A percentile compares a stretch with the other conserved stretches of the same genome.
Conservation (phyloP, 2,329 filamentous ascomycete species). For the Alternaria sp. region DNA sequence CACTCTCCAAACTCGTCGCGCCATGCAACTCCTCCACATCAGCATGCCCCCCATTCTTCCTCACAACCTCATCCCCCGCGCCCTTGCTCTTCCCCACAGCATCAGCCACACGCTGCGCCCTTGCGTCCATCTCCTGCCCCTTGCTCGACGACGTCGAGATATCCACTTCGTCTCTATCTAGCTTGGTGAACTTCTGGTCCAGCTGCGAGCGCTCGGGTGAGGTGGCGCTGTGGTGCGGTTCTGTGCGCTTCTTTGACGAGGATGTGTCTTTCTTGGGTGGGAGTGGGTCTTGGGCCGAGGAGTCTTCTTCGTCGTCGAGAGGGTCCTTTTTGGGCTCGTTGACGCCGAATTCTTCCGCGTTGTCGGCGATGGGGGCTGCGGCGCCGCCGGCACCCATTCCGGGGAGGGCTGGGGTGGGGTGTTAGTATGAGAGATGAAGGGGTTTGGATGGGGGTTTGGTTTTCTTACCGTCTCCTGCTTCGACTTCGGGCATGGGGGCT, state of each 20-base stretch:
- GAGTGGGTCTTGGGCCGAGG: background rate
- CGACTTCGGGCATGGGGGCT: constrained; percentile 42
- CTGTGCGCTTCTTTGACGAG: background rate
- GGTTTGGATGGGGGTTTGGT: background rate
- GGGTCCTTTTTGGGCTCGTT: constrained; percentile 11
- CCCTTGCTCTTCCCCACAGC: constrained; percentile 2
- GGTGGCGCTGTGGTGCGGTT: constrained; percentile 3
- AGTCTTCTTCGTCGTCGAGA: background rate
- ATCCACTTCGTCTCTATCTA: constrained; percentile 12
- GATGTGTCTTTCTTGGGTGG: background rate
- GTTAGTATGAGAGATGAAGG: background rate
- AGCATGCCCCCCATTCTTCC: constrained; percentile 5
- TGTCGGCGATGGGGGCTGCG: constrained; percentile 8
- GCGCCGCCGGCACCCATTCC: constrained; percentile 15
- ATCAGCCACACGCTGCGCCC: constrained; percentile 2
- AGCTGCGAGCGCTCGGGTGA: background rate
- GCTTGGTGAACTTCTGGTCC: constrained; percentile 12
- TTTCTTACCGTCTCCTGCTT: constrained; percentile 42
- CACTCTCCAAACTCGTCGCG: background rate
- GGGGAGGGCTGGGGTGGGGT: constrained; percentile 10
- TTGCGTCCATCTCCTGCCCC: background rate
- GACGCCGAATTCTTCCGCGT: constrained; percentile 11
- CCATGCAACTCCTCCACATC: constrained; percentile 20
- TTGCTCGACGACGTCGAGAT: background rate
- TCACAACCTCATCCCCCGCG: background rate